Evolutionary conservation across 768 basidiomycete species (phyloP).

Genomic region (Omphalotus guepiniiformis): DNA sequence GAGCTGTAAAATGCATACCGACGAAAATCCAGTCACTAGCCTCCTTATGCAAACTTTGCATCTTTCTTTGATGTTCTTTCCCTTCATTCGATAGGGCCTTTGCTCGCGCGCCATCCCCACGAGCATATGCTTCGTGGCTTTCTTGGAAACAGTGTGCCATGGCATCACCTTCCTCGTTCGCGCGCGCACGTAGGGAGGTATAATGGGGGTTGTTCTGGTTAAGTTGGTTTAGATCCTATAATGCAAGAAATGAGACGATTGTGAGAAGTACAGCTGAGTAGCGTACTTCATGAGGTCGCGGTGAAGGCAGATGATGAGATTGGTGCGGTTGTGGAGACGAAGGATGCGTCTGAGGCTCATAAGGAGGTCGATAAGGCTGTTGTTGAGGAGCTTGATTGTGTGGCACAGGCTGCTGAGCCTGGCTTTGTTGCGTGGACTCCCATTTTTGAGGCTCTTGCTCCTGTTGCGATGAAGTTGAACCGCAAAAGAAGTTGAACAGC

Average conservation of each 20-base stretch:
- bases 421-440: conserved; percentile 6
- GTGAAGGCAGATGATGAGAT: conserved; percentile 14
- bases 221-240: conserved; percentile 50
- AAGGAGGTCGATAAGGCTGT: conserved; percentile 3
- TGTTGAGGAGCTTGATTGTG: conserved; percentile 1
- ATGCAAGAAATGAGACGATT: neutral
- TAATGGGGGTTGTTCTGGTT: conserved; percentile 75
- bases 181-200: conserved; percentile 62
- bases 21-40: conserved; percentile 87
- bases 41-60: conserved; percentile 74
- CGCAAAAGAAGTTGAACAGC: conserved; percentile 7
- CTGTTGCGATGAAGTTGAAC: conserved; percentile 3
- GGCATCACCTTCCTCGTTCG: conserved; percentile 72
- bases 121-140: conserved; percentile 71
- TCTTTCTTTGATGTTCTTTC: conserved; percentile 70
- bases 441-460: conserved; percentile 14
- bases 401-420: conserved; percentile 4
- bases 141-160: conserved; percentile 71
- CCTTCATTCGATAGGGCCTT: conserved; percentile 81
- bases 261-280: neutral
- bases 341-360: neutral
- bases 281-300: conserved; percentile 12
- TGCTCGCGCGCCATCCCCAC: conserved; percentile 71
- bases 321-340: conserved; percentile 5
- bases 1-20: conserved; percentile 44